Evolutionary conservation across 495 filamentous ascomycete genomes (phyloP).

Genomic region (Aspergillus funiculosus): DNA sequence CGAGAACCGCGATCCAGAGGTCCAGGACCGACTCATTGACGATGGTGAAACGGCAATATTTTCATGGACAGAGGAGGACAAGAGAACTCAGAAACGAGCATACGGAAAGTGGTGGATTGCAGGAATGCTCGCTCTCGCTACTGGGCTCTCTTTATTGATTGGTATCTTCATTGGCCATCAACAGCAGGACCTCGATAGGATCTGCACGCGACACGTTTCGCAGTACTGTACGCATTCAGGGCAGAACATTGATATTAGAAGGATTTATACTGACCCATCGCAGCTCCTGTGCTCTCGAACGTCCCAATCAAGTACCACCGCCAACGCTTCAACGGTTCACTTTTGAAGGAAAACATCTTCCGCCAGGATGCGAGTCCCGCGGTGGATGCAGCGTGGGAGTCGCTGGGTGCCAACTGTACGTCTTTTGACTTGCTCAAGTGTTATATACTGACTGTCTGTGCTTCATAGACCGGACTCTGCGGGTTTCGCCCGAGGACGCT

Average conservation of each 20-base stretch:
- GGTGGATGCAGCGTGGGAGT: slow-evolving; percentile 54
- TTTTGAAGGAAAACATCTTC: slow-evolving; percentile 49
- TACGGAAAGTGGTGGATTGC: slow-evolving; percentile 7
- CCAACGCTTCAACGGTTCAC: slow-evolving; percentile 44
- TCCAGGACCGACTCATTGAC: slow-evolving; percentile 5
- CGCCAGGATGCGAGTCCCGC: slow-evolving; percentile 46
- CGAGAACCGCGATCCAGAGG: neutral
- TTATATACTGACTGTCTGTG: neutral
- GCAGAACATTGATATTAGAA: neutral
- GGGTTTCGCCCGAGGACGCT: slow-evolving; percentile 35
- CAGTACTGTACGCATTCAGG: slow-evolving; percentile 9
- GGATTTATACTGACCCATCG: neutral
- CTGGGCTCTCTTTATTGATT: slow-evolving; percentile 1
- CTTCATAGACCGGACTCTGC: slow-evolving; percentile 32
- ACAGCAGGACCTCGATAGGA: slow-evolving; percentile 5
- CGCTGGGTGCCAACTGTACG: slow-evolving; percentile 48
- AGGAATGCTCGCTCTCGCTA: neutral
- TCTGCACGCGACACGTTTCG: slow-evolving; percentile 11
- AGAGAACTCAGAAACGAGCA: neutral
- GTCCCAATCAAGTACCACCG: slow-evolving; percentile 12
- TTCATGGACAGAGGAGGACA: slow-evolving; percentile 2
- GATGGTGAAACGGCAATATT: neutral
- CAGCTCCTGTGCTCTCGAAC: slow-evolving; percentile 8
- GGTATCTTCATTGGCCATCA: slow-evolving; percentile 10
- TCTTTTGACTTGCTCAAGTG: neutral